phyloP scores from a whole-genome alignment of 2,329 filamentous ascomycete species.

The Pseudocercospora musae region DNA sequence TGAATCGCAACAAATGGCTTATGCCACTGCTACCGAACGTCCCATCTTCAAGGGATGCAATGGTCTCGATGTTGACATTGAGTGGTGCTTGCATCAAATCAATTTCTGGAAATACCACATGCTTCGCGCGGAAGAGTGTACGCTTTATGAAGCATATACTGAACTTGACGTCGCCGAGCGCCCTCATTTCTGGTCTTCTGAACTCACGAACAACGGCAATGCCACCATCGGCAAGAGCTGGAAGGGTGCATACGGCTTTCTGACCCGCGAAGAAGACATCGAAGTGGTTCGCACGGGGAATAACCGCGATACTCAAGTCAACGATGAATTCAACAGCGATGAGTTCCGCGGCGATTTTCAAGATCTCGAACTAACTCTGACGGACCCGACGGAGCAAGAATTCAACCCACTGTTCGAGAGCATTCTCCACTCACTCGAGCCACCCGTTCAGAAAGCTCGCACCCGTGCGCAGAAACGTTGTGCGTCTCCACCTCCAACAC shows the following conservation, averaged over 20 bases:
- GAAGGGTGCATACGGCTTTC: conserved; percentile 51
- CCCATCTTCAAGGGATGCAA: conserved; percentile 43
- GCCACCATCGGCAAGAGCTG: conserved; percentile 43
- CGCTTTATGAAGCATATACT: conserved; percentile 38
- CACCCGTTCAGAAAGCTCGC: conserved; percentile 15
- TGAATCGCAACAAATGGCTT: conserved; percentile 46
- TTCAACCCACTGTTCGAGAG: conserved; percentile 44
- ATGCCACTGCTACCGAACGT: conserved; percentile 33
- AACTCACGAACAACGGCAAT: conserved; percentile 23
- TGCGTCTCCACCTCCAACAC: conserved; percentile 1
- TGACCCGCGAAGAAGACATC: conserved; percentile 33
- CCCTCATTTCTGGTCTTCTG: conserved; percentile 37
- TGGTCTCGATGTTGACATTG: conserved; percentile 42
- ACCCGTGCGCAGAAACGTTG: conserved; percentile 36
- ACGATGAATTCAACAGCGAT: conserved; percentile 36
- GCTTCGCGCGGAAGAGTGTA: conserved; percentile 36
- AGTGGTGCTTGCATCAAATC: conserved; percentile 47
- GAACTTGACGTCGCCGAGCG: conserved; percentile 37
- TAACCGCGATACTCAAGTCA: conserved; percentile 2
- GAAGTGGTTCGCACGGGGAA: conserved; percentile 23
- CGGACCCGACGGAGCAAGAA: conserved; percentile 19
- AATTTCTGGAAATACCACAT: conserved; percentile 56
- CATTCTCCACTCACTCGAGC: conserved; percentile 37
- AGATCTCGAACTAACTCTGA: conserved; percentile 26
- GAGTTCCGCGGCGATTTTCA: conserved; percentile 31